Evolutionary conservation across 2,329 filamentous ascomycete species (phyloP), one percentile per base, ranked within the genome.

Genomic region (Pyrenochaeta sp.): DNA sequence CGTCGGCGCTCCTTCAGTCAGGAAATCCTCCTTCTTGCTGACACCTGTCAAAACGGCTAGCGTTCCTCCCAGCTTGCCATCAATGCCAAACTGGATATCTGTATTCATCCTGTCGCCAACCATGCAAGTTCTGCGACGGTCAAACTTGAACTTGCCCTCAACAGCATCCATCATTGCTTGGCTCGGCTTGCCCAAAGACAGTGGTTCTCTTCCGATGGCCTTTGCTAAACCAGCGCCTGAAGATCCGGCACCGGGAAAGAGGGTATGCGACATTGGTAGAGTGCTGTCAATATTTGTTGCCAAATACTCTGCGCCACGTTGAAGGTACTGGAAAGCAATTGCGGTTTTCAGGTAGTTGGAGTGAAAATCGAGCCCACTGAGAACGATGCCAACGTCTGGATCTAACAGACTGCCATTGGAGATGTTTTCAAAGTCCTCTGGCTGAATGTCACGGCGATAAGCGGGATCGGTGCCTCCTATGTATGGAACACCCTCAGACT

Each of bases 91-190:
- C 74, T 90, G 88, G 73, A 99, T 98, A 77, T 99, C 95, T 0
- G 95, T 99, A 75, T 98, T 91, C 60, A 97, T 81, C 27, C 95
- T 84, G 75, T 99, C 95, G 6, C 95, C 95, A 37, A 99, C 85
- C 95, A 99, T 99, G 78, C 95, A 98, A 1, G 95, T 91, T 64
- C 87, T 87, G 55, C 83, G 85, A 32, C 93, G 85, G 74, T 98
- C 88, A 48, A 99, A 89, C 63, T 90, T 84, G 76, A 98, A 97
- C 77, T 96, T 97, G 53, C 94, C 94, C 81, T 98, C 94, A 51
- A 99, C 90, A 2, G 95, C 92, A 75, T 98, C 94, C 94, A 99
- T 97, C 95, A 99, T 99, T 3, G 94, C 94, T 80, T 97, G 92
- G 73, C 92, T 97, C 2, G 95, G 95, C 79, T 99, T 99, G 0